Evolutionary conservation across 208 protist species (phyloP), one percentile per base, ranked within the genome.

Genomic region (Leishmania amazonensis): DNA sequence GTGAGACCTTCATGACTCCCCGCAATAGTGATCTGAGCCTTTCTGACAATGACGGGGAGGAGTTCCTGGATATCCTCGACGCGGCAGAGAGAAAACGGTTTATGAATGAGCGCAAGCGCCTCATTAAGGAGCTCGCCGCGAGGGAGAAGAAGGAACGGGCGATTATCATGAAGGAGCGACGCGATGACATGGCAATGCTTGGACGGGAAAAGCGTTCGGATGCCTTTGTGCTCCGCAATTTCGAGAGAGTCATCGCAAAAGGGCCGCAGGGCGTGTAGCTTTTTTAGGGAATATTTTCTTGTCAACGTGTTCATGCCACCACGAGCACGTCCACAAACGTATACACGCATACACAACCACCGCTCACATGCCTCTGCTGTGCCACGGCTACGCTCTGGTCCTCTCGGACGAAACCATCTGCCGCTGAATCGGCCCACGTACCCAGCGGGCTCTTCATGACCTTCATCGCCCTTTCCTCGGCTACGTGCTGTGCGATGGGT

Each of bases 101-200:
- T 45, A 47, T 89, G 38, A 92, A 91, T 68, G 85, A 89, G 40
- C 72, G 78, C 53, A 87, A 87, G 81, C 51, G 67, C 4, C 75
- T 87, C 0, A 76, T 87, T 7, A 92, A 93, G 81, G 71, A 87
- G 31, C 67, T 91, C 17, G 40, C 54, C 13, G 35, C 62, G 35
- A 68, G 79, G 1, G 90, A 94, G 70, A 88, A 89, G 81, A 90
- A 87, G 80, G 75, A 78, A 45, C 83, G 85, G 1, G 84, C 81
- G 62, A 45, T 75, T 8, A 60, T 91, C 28, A 72, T 77, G 62
- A 83, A 84, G 80, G 40, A 83, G 40, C 78, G 81, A 3, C 84
- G 84, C 73, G 80, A 88, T 72, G 79, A 67, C 28, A 77, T 89
- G 60, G 87, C 87, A 15, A 86, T 87, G 71, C 49, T 89, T 13